A percentile compares a stretch with the other conserved stretches of the same genome.
Conservation (phyloP, 495 filamentous ascomycete species). For the Achaetomiella virescens region DNA sequence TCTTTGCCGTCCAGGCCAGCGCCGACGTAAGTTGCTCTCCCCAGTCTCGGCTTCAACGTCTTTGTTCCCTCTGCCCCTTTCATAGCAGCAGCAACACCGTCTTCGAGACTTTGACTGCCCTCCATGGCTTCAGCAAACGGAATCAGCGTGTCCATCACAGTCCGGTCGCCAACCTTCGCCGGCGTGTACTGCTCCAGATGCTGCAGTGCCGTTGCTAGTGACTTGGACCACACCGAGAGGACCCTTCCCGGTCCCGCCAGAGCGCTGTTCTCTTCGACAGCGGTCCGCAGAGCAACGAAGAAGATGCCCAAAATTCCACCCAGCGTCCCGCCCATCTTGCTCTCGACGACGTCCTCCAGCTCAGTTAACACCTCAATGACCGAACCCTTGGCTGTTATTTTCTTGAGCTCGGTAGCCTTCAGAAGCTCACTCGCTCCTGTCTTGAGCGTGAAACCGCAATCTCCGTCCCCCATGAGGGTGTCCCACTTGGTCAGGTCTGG, state of each 20-base stretch:
- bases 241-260: conserved; percentile 25
- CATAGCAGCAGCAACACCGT: conserved; percentile 47
- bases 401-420: conserved; percentile 31
- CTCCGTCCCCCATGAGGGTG: conserved; percentile 59
- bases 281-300: conserved; percentile 49
- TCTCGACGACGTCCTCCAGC: conserved; percentile 51
- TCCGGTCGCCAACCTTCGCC: conserved; percentile 44
- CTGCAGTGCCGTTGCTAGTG: conserved; percentile 32
- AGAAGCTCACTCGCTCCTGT: conserved; percentile 39
- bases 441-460: conserved; percentile 57
- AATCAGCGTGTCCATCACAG: conserved; percentile 55
- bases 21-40: conserved; percentile 55
- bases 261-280: conserved; percentile 36
- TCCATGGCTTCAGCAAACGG: conserved; percentile 49
- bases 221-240: conserved; percentile 33
- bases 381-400: conserved; percentile 37
- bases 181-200: conserved; percentile 45
- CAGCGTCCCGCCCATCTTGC: conserved; percentile 55
- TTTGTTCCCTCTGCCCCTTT: conserved; percentile 49
- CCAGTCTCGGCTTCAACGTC: conserved; percentile 50
- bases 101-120: conserved; percentile 37
- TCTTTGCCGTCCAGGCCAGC: conserved; percentile 39
- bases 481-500: conserved; percentile 57
- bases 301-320: conserved; percentile 57
- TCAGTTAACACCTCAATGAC: conserved; percentile 47